Percentiles rank a stretch among this genome's conserved stretches.
phyloP scores from a whole-genome alignment of 305 asterid species.

The Nicotiana rustica region DNA sequence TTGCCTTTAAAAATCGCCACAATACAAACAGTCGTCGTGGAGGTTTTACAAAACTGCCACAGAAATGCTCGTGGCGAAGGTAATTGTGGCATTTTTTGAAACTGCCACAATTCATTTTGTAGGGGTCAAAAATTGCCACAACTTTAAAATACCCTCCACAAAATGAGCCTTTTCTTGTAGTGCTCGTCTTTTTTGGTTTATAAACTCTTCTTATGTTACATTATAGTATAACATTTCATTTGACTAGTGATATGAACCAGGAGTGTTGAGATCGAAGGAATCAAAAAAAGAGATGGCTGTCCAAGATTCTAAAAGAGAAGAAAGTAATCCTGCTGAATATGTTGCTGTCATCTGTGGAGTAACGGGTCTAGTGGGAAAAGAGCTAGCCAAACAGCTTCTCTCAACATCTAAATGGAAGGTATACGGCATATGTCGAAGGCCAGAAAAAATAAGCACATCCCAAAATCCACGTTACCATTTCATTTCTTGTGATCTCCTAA shows the following conservation, averaged over 20 bases:
- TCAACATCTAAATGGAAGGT: constrained; percentile 69
- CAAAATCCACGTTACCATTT: constrained; percentile 48
- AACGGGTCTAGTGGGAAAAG: constrained; percentile 85
- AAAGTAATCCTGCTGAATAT: constrained; percentile 22
- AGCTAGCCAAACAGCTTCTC: constrained; percentile 67
- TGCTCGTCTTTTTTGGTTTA: too few species aligned
- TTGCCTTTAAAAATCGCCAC: too few species aligned
- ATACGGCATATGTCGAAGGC: constrained; percentile 73
- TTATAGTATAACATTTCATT: not conserved
- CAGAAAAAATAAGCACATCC: constrained; percentile 16
- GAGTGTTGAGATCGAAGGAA: not conserved
- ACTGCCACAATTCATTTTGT: too few species aligned
- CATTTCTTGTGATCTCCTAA: constrained; percentile 71
- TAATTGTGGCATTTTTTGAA: too few species aligned
- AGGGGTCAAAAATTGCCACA: too few species aligned
- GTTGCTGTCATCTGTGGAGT: constrained; percentile 86
- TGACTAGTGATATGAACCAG: too few species aligned
- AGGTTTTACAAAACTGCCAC: too few species aligned
- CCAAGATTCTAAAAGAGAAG: constrained; percentile 30
- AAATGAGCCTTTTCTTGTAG: too few species aligned
- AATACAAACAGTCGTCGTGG: too few species aligned
- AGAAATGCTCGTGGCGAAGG: too few species aligned
- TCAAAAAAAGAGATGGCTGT: constrained; percentile 33
- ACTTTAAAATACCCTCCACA: too few species aligned
- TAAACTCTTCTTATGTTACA: not conserved